phyloP scores from a whole-genome alignment of 768 basidiomycete species.

The Lactarius akahatsu region DNA sequence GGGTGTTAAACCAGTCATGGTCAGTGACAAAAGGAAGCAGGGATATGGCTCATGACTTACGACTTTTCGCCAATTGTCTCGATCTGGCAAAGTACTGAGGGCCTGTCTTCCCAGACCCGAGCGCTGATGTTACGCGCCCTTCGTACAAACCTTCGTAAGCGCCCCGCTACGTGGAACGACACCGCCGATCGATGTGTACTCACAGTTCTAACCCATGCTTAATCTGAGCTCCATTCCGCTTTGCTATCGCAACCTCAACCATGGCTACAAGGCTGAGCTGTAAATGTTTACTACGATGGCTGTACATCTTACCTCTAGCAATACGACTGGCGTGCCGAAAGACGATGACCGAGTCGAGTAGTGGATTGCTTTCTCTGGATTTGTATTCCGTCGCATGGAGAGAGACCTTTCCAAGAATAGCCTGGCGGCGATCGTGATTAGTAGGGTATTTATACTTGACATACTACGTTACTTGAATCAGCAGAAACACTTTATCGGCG shows the following conservation, averaged over 20 bases:
- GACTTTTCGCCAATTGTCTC: conserved; percentile 92
- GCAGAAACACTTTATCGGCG: conserved; percentile 74
- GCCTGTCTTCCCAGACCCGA: conserved; percentile 90
- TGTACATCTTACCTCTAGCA: conserved; percentile 54
- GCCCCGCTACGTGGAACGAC: neutral
- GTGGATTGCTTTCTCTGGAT: conserved; percentile 65
- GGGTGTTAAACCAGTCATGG: neutral
- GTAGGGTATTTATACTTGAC: conserved; percentile 2
- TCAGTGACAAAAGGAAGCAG: neutral
- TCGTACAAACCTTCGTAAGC: neutral
- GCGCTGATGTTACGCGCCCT: conserved; percentile 77
- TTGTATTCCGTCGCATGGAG: conserved; percentile 69
- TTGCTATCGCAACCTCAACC: conserved; percentile 71
- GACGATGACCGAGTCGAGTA: conserved; percentile 65
- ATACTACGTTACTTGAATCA: conserved; percentile 60
- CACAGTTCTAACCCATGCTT: conserved; percentile 77
- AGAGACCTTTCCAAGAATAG: conserved; percentile 68
- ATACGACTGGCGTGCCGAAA: conserved; percentile 79
- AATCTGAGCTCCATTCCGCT: conserved; percentile 61
- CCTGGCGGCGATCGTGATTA: conserved; percentile 43
- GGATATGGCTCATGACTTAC: conserved; percentile 45
- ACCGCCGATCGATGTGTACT: conserved; percentile 31
- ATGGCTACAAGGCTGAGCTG: conserved; percentile 49
- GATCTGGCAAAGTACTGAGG: conserved; percentile 81
- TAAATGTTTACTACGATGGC: neutral